A percentile compares a stretch with the other conserved stretches of the same genome.
phyloP scores from a whole-genome alignment of 768 basidiomycete species.

The Tulasnella sp. region DNA sequence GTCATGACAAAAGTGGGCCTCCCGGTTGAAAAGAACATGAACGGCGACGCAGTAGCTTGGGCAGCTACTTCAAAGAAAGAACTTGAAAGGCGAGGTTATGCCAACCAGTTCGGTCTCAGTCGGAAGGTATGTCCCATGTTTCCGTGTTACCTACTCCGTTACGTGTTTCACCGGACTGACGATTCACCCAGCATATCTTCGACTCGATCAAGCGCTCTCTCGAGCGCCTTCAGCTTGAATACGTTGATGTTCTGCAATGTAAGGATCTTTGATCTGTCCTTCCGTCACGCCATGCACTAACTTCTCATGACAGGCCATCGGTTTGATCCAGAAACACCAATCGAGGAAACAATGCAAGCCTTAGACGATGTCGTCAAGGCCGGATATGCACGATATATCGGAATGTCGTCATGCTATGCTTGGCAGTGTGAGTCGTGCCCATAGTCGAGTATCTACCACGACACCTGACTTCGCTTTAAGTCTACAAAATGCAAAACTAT shows the following conservation, averaged over 20 bases:
- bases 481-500: conserved; percentile 31
- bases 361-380: conserved; percentile 64
- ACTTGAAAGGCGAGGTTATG: not conserved
- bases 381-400: conserved; percentile 56
- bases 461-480: not conserved
- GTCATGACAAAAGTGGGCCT: not conserved
- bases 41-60: not conserved
- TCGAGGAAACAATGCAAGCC: conserved; percentile 68
- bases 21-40: not conserved
- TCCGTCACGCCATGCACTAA: not conserved
- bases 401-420: conserved; percentile 44
- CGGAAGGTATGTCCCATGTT: conserved; percentile 14
- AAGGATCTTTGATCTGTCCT: conserved; percentile 39
- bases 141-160: not conserved
- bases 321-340: conserved; percentile 56
- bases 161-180: not conserved
- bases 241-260: conserved; percentile 54
- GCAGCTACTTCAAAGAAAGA: not conserved
- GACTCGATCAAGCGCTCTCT: conserved; percentile 50
- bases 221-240: conserved; percentile 50
- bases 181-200: conserved; percentile 51
- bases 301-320: conserved; percentile 60
- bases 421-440: conserved; percentile 38
- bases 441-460: not conserved
- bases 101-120: conserved; percentile 20